Evolutionary conservation across 2,329 filamentous ascomycete genomes (phyloP).

Genomic region (Chaetomium olivaceum): DNA sequence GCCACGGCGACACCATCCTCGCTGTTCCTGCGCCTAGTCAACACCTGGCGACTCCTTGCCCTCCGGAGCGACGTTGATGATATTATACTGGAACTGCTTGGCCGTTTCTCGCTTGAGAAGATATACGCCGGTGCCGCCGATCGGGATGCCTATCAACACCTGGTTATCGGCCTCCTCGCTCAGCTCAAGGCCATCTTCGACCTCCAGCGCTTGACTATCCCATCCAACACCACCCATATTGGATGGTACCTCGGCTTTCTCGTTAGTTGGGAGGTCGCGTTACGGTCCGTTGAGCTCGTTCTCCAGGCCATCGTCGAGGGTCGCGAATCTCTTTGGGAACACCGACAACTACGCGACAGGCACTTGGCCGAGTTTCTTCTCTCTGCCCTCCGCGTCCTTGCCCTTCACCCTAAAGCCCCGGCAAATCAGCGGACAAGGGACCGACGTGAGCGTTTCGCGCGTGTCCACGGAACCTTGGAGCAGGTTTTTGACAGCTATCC

Average conservation of each 20-base stretch:
- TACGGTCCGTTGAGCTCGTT: conserved; percentile 43
- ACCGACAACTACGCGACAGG: conserved; percentile 38
- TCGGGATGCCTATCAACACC: conserved; percentile 39
- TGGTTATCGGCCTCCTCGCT: conserved; percentile 40
- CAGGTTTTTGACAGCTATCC: conserved; percentile 44
- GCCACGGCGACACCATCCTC: conserved; percentile 39
- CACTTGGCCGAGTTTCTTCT: conserved; percentile 43
- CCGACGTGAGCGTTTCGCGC: conserved; percentile 42
- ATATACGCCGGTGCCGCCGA: conserved; percentile 42
- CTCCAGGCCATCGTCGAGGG: conserved; percentile 41
- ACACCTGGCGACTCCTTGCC: conserved; percentile 41
- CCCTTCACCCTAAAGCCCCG: conserved; percentile 42
- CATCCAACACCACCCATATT: conserved; percentile 39
- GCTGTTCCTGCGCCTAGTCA: conserved; percentile 41
- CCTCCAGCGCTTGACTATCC: conserved; percentile 44
- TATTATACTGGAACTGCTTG: conserved; percentile 45
- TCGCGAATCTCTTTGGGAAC: conserved; percentile 40
- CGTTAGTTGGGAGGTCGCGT: conserved; percentile 44
- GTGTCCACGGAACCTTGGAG: conserved; percentile 42
- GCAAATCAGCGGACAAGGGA: conserved; percentile 39
- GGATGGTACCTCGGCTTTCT: conserved; percentile 43
- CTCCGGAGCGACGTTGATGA: conserved; percentile 45
- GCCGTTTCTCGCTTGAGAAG: conserved; percentile 45
- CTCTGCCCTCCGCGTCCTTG: conserved; percentile 41
- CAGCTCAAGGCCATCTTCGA: conserved; percentile 45